Conservation (phyloP, 345 rosid genomes). For the Odontarrhena argentea region DNA sequence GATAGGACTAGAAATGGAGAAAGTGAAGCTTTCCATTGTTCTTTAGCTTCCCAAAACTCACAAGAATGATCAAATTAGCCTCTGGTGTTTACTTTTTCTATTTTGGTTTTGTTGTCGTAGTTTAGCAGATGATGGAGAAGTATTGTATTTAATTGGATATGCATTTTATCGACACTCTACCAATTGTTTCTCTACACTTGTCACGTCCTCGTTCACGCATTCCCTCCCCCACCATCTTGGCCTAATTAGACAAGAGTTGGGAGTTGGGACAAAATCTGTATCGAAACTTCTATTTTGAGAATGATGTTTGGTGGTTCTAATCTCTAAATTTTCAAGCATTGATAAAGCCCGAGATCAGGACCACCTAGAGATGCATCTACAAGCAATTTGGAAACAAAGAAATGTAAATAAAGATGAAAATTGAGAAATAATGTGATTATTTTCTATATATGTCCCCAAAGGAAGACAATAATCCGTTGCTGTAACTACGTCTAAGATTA, state of each 20-base stretch:
- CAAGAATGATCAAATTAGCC: constrained; percentile 13
- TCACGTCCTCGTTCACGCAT: constrained; percentile 34
- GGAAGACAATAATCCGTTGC: constrained; percentile 1
- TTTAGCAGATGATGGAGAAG: constrained; percentile 1
- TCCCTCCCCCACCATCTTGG: constrained; percentile 9
- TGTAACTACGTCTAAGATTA: constrained; percentile 12
- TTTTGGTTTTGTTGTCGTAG: constrained; percentile 8
- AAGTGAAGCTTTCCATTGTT: constrained; percentile 63
- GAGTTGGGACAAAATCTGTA: background rate
- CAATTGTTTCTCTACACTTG: constrained; percentile 63
- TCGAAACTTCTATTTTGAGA: background rate
- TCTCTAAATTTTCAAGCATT: background rate
- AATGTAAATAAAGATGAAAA: background rate
- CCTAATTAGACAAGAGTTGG: background rate
- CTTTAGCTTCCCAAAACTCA: constrained; percentile 16
- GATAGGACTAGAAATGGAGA: constrained; percentile 45
- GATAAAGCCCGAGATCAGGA: background rate
- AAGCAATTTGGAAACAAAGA: background rate
- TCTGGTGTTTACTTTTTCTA: background rate
- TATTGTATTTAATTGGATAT: constrained; percentile 43
- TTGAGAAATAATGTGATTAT: background rate
- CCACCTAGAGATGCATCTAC: background rate
- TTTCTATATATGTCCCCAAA: background rate
- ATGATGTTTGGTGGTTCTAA: background rate
- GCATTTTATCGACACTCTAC: constrained; percentile 50